phyloP scores from a whole-genome alignment of 2,329 filamentous ascomycete species.

The Colletotrichum horii region DNA sequence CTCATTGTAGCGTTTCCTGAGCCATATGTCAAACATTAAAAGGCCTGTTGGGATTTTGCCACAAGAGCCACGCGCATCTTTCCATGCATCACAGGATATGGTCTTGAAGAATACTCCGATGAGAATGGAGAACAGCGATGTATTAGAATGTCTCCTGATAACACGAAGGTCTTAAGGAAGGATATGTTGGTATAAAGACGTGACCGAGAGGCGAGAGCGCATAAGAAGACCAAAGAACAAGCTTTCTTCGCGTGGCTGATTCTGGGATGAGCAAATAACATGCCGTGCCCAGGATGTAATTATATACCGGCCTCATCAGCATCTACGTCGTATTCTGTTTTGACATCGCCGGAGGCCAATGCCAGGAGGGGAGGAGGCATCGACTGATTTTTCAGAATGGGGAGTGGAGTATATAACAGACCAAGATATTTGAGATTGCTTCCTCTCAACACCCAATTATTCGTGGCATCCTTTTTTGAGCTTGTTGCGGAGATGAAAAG shows the following conservation, averaged over 20 bases:
- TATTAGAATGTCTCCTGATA: fast-evolving
- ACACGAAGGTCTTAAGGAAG: neutral
- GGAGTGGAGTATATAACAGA: neutral
- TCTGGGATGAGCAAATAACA: neutral
- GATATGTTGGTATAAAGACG: neutral
- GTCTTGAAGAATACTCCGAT: neutral
- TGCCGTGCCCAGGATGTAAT: neutral
- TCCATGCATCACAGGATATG: fast-evolving
- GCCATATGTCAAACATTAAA: neutral
- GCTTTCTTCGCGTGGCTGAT: fast-evolving
- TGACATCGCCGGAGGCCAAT: neutral
- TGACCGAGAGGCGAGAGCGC: neutral
- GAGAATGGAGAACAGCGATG: neutral
- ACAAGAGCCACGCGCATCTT: no score
- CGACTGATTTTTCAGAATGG: neutral
- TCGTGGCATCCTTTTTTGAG: no score
- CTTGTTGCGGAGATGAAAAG: neutral
- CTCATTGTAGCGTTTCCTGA: neutral
- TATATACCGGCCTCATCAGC: neutral
- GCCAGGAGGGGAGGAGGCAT: neutral
- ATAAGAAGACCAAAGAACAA: neutral
- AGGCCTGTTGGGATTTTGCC: no score
- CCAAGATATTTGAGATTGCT: neutral
- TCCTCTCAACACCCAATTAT: neutral
- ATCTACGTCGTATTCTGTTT: neutral